Evolutionary conservation across 148 eudicot genomes (phyloP).

Genomic region (Diospyros lotus): DNA sequence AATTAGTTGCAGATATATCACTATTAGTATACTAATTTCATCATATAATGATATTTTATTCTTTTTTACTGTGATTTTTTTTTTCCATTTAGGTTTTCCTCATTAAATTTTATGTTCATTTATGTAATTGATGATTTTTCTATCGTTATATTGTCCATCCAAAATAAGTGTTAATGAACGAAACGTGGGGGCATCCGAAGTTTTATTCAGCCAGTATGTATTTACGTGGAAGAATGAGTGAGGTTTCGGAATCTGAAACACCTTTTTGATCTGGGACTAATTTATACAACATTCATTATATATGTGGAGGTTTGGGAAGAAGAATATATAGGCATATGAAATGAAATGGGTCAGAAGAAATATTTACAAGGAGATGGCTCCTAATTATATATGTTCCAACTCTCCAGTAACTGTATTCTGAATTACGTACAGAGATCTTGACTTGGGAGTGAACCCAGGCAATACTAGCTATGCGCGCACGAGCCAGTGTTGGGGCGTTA

Average conservation of each 20-base stretch:
- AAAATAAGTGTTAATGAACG: background rate
- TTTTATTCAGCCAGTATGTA: slow-evolving; percentile 17
- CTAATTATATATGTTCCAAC: slow-evolving; percentile 14
- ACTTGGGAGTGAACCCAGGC: slow-evolving; percentile 22
- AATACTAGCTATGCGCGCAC: background rate
- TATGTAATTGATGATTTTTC: too few species aligned
- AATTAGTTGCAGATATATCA: too few species aligned
- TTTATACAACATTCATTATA: slow-evolving; percentile 23
- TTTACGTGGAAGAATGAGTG: slow-evolving; percentile 19
- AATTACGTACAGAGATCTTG: slow-evolving; percentile 35
- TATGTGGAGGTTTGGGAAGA: slow-evolving; percentile 21
- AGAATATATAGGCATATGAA: slow-evolving; percentile 16
- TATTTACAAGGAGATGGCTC: slow-evolving; percentile 22
- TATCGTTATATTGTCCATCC: too few species aligned
- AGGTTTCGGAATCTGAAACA: slow-evolving; percentile 13
- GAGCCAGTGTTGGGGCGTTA: background rate
- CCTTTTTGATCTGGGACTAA: slow-evolving; percentile 25
- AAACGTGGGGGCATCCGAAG: slow-evolving; percentile 5
- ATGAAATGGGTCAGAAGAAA: slow-evolving; percentile 6
- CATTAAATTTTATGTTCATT: too few species aligned
- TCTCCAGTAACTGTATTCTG: slow-evolving; percentile 27
- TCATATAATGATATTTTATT: too few species aligned
- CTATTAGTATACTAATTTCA: too few species aligned
- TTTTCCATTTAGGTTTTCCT: too few species aligned
- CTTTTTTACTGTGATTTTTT: too few species aligned